Conservation (phyloP, 2,329 filamentous ascomycete genomes). For the Hypoxylon sp. region DNA sequence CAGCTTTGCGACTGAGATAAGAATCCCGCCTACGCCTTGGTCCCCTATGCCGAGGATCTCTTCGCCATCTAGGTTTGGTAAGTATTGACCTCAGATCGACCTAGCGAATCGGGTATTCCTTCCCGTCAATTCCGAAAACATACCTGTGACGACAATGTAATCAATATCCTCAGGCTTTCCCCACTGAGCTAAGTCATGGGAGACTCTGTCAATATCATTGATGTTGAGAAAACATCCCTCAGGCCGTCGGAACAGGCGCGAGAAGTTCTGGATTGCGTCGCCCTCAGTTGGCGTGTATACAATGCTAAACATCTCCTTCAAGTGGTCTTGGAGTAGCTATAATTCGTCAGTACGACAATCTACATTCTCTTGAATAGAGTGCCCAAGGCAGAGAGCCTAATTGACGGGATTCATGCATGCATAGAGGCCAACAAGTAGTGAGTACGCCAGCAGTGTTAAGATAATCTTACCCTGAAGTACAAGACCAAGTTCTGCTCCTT, state of each 20-base stretch:
- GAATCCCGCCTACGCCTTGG: constrained; percentile 86
- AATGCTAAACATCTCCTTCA: constrained; percentile 91
- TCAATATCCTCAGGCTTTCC: constrained; percentile 82
- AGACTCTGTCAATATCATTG: constrained; percentile 74
- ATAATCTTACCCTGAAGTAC: constrained; percentile 75
- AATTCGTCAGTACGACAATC: constrained; percentile 19
- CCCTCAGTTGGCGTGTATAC: constrained; percentile 94
- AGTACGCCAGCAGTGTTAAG: not conserved
- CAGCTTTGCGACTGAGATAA: constrained; percentile 88
- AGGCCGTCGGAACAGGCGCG: constrained; percentile 80
- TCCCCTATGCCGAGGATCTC: constrained; percentile 91
- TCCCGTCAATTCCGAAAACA: constrained; percentile 46
- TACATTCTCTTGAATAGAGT: not conserved
- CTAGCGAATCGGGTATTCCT: not conserved
- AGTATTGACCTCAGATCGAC: constrained; percentile 23
- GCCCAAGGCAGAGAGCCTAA: not conserved
- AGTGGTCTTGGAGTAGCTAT: constrained; percentile 79
- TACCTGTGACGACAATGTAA: constrained; percentile 88
- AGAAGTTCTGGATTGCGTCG: constrained; percentile 89
- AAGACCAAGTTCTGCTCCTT: constrained; percentile 89
- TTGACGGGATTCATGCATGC: not conserved
- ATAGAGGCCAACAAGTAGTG: not conserved
- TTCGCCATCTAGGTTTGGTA: constrained; percentile 64
- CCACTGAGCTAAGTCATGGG: constrained; percentile 77
- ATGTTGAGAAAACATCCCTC: constrained; percentile 88